phyloP scores from a whole-genome alignment of 192 early-diverging fungal genomes.

The Backusella morwellensis region DNA sequence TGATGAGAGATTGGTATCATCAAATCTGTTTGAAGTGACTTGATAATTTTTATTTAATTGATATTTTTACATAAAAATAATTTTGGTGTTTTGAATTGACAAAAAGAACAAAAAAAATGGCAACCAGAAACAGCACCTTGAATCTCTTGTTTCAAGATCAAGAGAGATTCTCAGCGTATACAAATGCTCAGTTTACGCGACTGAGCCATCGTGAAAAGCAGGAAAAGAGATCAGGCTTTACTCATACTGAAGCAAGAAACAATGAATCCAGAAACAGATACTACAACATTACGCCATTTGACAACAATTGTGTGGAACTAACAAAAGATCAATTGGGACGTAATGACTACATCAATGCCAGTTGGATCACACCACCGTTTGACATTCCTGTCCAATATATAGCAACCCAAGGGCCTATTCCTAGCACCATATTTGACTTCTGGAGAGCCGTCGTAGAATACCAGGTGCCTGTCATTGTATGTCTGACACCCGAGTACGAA shows the following conservation, averaged over 20 bases:
- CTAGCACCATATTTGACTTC: slow-evolving; percentile 73
- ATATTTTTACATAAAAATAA: neutral
- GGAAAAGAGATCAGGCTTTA: neutral
- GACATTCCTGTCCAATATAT: slow-evolving; percentile 64
- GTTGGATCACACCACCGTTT: slow-evolving; percentile 54
- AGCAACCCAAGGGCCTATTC: slow-evolving; percentile 86
- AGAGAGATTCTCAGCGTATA: neutral
- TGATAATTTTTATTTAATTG: neutral
- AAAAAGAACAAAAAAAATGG: neutral
- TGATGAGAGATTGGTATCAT: neutral
- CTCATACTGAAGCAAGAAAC: neutral
- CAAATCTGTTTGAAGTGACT: neutral
- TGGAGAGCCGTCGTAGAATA: slow-evolving; percentile 93
- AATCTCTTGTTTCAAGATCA: neutral
- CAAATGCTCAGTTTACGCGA: neutral
- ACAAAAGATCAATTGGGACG: neutral
- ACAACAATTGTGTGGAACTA: slow-evolving; percentile 18
- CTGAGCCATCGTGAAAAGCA: neutral
- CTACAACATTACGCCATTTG: slow-evolving; percentile 38
- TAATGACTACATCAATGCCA: slow-evolving; percentile 78
- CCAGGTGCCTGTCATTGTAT: slow-evolving; percentile 72
- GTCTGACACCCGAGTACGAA: slow-evolving; percentile 81
- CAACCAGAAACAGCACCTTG: neutral
- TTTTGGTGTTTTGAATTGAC: neutral
- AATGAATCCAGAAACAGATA: slow-evolving; percentile 30